Percentiles rank a stretch among this genome's conserved stretches.
These are phyloP conservation scores for Auriscalpium microsporum DNA, from an alignment of 768 basidiomycete genomes.

Conservation along the genomic window DNA sequence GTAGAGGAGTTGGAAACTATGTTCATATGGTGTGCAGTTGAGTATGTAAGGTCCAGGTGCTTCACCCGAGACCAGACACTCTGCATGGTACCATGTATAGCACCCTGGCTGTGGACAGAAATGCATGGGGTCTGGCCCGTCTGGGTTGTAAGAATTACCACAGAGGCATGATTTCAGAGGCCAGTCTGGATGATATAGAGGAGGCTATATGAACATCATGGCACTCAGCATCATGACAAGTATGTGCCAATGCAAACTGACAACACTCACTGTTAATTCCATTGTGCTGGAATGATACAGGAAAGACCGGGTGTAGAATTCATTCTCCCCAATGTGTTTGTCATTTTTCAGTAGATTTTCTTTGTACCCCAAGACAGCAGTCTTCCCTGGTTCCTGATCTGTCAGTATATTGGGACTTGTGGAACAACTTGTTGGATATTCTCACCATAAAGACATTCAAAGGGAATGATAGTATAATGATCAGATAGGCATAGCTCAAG, in stretches of 20 bases:
- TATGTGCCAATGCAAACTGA: neutral
- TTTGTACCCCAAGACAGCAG: no score
- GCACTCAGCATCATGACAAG: neutral
- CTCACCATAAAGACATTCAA: neutral
- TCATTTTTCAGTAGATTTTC: no score
- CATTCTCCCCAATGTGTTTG: neutral
- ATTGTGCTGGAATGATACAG: neutral
- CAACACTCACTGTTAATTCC: neutral
- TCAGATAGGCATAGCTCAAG: neutral
- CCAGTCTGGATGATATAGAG: neutral
- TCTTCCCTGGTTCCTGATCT: no score
- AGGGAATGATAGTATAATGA: neutral
- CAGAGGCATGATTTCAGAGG: neutral
- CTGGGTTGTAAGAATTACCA: neutral
- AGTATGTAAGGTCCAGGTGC: neutral
- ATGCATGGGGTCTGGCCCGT: neutral
- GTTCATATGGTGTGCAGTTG: neutral
- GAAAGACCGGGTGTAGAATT: neutral
- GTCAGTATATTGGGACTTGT: neutral
- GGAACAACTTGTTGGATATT: neutral
- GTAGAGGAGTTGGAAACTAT: neutral
- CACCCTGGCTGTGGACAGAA: neutral
- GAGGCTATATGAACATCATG: neutral
- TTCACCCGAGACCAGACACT: neutral
- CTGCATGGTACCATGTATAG: neutral